Evolutionary conservation across 2,329 filamentous ascomycete species (phyloP).

Genomic region (Beauveria brongniartii): DNA sequence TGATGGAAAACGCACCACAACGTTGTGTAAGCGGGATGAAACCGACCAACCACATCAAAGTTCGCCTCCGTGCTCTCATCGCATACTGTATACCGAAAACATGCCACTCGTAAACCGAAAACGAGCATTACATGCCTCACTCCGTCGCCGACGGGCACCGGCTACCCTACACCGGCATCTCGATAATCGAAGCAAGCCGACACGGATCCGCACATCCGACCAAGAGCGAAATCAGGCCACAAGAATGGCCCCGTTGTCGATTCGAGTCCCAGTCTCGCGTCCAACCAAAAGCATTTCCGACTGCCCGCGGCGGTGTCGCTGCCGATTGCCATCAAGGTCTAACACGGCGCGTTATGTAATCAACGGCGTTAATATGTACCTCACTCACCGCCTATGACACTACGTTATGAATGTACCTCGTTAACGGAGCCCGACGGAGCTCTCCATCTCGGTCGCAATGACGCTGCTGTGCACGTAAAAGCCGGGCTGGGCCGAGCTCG

Average conservation of each 20-base stretch:
- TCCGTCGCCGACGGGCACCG: neutral
- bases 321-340: neutral
- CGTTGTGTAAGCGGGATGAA: neutral
- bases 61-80: neutral
- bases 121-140: neutral
- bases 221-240: neutral
- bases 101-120: neutral
- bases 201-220: constrained; percentile 5
- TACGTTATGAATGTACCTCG: neutral
- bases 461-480: neutral
- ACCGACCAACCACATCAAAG: too few relatives aligned
- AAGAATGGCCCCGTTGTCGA: neutral
- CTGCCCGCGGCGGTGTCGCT: too few relatives aligned
- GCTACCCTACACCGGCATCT: constrained; percentile 8
- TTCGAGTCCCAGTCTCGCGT: neutral
- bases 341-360: neutral
- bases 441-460: neutral
- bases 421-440: neutral
- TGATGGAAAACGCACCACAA: neutral
- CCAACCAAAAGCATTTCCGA: neutral
- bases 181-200: constrained; percentile 9
- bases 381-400: fast-evolving
- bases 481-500: constrained; percentile 4
- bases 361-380: neutral
- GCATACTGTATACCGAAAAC: neutral